A percentile compares a stretch with the other conserved stretches of the same genome.
These are phyloP conservation scores for Penicillium expansum DNA, from an alignment of 2,329 filamentous ascomycete species.

Conservation along the genomic window DNA sequence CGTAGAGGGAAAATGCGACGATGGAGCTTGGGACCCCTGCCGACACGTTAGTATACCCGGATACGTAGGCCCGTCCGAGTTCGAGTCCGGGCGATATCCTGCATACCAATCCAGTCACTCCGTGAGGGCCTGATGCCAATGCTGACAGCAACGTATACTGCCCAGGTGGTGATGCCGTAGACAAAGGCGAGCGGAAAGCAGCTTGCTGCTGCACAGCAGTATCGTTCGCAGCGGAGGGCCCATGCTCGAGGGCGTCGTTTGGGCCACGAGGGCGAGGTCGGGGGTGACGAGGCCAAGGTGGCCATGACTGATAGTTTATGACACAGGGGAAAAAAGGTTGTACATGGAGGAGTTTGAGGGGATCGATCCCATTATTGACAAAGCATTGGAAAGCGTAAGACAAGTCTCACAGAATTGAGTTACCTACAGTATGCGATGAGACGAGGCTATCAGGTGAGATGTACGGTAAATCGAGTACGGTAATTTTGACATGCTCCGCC, in stretches of 20 bases:
- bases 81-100: not conserved
- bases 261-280: constrained; percentile 41
- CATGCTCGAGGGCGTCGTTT: constrained; percentile 44
- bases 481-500: constrained; percentile 1
- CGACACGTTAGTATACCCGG: not conserved
- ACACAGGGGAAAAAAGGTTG: constrained; percentile 7
- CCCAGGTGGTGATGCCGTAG: constrained; percentile 89
- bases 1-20: constrained; percentile 68
- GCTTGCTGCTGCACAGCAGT: constrained; percentile 73
- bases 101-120: constrained; percentile 46
- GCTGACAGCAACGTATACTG: constrained; percentile 77
- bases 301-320: constrained; percentile 32
- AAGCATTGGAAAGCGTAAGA: not conserved
- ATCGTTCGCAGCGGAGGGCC: constrained; percentile 65
- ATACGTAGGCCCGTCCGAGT: not conserved
- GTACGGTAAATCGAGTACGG: not conserved
- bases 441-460: not conserved
- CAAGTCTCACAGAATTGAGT: not conserved
- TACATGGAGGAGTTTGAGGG: constrained; percentile 15
- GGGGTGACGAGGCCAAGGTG: constrained; percentile 38
- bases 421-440: not conserved
- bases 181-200: constrained; percentile 90
- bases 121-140: constrained; percentile 62
- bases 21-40: constrained; percentile 52
- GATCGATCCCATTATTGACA: constrained; percentile 7